Percentiles rank a stretch among this genome's conserved stretches.
Conservation (phyloP, 2,329 filamentous ascomycete species). For the Magnaporthiopsis rhizophila region DNA sequence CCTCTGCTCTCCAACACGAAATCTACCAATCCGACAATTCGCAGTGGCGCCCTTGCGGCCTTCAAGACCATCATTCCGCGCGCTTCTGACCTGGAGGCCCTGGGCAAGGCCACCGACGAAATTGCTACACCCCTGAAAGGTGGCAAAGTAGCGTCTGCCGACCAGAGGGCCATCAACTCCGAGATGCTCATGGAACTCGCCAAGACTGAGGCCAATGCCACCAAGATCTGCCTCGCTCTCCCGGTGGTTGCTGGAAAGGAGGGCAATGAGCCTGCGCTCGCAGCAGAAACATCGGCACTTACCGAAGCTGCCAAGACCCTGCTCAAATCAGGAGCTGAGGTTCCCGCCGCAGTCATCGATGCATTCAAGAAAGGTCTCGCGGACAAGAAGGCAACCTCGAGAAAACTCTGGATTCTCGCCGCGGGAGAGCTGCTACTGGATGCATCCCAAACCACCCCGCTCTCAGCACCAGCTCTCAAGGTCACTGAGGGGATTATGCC, state of each 20-base stretch:
- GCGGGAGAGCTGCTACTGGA: conserved; percentile 56
- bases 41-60: conserved; percentile 65
- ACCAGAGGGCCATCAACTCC: conserved; percentile 76
- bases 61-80: conserved; percentile 63
- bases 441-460: neutral
- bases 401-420: conserved; percentile 73
- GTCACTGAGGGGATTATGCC: conserved; percentile 46
- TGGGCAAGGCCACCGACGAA: conserved; percentile 68
- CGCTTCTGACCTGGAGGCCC: conserved; percentile 45
- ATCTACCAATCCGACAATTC: conserved; percentile 74
- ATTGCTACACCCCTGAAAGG: conserved; percentile 71
- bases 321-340: conserved; percentile 48
- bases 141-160: conserved; percentile 74
- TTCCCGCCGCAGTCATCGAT: conserved; percentile 62
- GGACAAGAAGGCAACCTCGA: conserved; percentile 74
- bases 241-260: conserved; percentile 70
- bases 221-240: conserved; percentile 59
- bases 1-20: conserved; percentile 85
- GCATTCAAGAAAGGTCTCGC: conserved; percentile 70
- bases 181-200: conserved; percentile 67
- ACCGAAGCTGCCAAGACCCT: conserved; percentile 56
- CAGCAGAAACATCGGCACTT: conserved; percentile 66
- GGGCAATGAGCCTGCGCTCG: conserved; percentile 75
- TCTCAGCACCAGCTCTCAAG: conserved; percentile 18
- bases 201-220: conserved; percentile 52